phyloP scores from a whole-genome alignment of 2,329 filamentous ascomycete genomes.

The Ampelomyces quisqualis region DNA sequence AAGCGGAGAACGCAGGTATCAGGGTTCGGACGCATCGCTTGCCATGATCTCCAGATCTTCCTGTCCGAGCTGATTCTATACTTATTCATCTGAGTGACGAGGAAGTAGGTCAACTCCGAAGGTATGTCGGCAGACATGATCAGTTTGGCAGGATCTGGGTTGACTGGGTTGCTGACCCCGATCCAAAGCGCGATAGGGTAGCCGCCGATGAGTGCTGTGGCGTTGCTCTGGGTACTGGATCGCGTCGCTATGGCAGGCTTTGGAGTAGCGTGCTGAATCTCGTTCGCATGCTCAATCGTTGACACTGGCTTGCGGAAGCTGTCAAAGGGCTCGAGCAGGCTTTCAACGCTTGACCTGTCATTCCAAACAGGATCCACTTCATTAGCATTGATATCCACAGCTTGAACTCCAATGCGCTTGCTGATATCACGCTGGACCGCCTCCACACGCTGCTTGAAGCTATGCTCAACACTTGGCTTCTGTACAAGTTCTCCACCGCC shows the following conservation, averaged over 20 bases:
- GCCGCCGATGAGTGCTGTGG: not conserved
- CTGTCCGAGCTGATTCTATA: constrained; percentile 1
- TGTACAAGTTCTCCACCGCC: no score
- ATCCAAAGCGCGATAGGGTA: constrained; percentile 11
- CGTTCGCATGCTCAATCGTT: not conserved
- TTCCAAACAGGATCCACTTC: not conserved
- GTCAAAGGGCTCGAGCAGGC: not conserved
- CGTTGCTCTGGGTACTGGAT: not conserved
- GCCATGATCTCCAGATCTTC: constrained; percentile 6
- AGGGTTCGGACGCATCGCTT: not conserved
- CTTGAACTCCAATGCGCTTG: no score
- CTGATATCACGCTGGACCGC: no score
- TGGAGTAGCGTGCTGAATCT: not conserved
- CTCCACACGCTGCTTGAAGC: no score
- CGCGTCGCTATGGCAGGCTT: not conserved
- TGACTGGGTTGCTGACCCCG: not conserved
- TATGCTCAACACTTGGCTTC: no score
- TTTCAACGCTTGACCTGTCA: not conserved
- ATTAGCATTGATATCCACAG: not conserved
- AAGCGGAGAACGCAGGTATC: constrained; percentile 12
- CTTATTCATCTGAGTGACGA: constrained; percentile 5
- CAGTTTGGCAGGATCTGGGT: not conserved
- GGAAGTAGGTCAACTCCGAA: constrained; percentile 1
- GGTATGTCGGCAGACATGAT: constrained; percentile 3
- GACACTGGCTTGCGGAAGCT: no score